A percentile compares a stretch with the other conserved stretches of the same genome.
phyloP scores from a whole-genome alignment of 305 asterid species.

The Petunia hybrid region DNA sequence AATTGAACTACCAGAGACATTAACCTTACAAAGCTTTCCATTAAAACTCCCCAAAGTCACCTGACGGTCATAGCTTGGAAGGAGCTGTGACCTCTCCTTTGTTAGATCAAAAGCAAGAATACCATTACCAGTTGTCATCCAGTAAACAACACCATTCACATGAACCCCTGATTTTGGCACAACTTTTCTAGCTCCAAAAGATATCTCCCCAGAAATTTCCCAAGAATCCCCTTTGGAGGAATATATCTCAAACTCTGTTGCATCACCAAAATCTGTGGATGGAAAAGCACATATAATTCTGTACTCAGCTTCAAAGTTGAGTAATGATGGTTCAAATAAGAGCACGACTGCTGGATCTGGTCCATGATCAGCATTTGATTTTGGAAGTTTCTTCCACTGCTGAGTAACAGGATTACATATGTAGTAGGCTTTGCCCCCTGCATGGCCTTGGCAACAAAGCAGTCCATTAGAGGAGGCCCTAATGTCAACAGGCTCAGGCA shows the following conservation, averaged over 20 bases:
- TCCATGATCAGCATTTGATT: conserved; percentile 59
- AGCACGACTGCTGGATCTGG: conserved; percentile 45
- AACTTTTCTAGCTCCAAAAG: conserved; percentile 38
- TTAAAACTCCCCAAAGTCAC: conserved; percentile 41
- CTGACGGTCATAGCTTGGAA: neutral
- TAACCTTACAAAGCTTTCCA: conserved; percentile 51
- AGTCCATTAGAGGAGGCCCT: conserved; percentile 62
- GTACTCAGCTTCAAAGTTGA: conserved; percentile 55
- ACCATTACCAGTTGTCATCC: conserved; percentile 39
- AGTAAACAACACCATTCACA: conserved; percentile 52
- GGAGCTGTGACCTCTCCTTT: conserved; percentile 51
- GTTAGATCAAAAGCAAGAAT: conserved; percentile 52
- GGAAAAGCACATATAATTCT: conserved; percentile 55
- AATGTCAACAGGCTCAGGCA: conserved; percentile 59
- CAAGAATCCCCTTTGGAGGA: conserved; percentile 55
- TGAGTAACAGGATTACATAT: conserved; percentile 57
- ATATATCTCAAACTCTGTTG: conserved; percentile 62
- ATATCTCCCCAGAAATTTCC: conserved; percentile 57
- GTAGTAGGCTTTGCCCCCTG: conserved; percentile 48
- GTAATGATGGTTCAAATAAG: conserved; percentile 52
- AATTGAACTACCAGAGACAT: conserved; percentile 22
- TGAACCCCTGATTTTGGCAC: conserved; percentile 47
- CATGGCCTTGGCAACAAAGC: conserved; percentile 54
- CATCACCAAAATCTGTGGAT: conserved; percentile 59
- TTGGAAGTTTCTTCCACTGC: conserved; percentile 59